Base-by-base conservation (phyloP, 352 stramenopile species). In the Pythium rishiriense region DNA sequence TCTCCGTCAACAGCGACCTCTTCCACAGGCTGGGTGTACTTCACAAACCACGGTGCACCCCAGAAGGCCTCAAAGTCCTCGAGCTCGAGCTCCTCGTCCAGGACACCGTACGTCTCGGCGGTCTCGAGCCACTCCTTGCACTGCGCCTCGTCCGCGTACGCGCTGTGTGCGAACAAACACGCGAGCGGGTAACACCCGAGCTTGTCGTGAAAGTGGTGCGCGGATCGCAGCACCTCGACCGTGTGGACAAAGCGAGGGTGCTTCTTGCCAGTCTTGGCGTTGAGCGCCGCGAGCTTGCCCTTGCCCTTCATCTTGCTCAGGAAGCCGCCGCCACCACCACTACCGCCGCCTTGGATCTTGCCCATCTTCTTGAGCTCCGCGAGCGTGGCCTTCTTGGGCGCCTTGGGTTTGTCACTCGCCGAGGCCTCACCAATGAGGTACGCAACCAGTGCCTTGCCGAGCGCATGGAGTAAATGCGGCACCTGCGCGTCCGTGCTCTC, bases 201-300 rank as follows among this genome's bases (percentile, higher is more conserved):
- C 63, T 90, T 87, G 71, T 94, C 85, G 65, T 94, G 83, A 35
- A 92, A 88, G 55, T 93, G 83, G 62, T 94, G 85, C 5, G 85
- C 83, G 12, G 76, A 78, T 0, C 76, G 78, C 12, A 94, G 66
- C 33, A 90, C 73, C 31, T 91, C 73, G 39, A 93, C 73, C 3
- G 85, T 75, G 29, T 87, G 80, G 1, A 66, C 63, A 17, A 81
- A 88, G 5, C 66, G 75, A 4, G 54, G 50, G 46, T 64, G 62
- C 39, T 61, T 71, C 52, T 66, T 72, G 31, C 50, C 51, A 1
- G 54, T 66, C 54, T 61, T 66, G 41, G 52, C 67, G 51, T 60
- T 72, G 31, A 70, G 49, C n/a, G 39, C 22, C 3, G 58, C 29
- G 33, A 66, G 47, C 58, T 66, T 71, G 61, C 54, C 46, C 47